Evolutionary conservation across 2,329 filamentous ascomycete species (phyloP).

Genomic region (Periconia sp.): DNA sequence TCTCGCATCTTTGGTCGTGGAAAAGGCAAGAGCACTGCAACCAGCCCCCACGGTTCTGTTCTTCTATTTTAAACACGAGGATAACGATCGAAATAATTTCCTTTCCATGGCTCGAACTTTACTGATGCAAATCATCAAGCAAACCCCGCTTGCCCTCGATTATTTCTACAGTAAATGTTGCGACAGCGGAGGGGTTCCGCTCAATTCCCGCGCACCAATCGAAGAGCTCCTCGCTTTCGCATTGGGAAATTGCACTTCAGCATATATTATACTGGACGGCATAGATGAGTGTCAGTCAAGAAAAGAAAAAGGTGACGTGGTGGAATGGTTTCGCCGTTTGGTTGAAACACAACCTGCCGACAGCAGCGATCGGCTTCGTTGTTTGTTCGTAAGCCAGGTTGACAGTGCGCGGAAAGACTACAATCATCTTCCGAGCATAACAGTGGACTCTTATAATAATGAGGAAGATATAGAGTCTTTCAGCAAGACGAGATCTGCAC

Average conservation of each 20-base stretch:
- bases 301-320: conserved; percentile 29
- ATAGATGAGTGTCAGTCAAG: conserved; percentile 45
- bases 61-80: conserved; percentile 47
- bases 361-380: conserved; percentile 21
- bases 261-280: conserved; percentile 50
- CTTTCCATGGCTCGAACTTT: conserved; percentile 36
- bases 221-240: conserved; percentile 36
- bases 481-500: conserved; percentile 1
- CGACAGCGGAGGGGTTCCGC: conserved; percentile 24
- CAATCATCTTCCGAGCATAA: conserved; percentile 8
- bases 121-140: conserved; percentile 34
- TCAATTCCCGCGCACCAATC: conserved; percentile 24
- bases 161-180: conserved; percentile 33
- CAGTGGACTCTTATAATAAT: conserved; percentile 15
- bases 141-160: conserved; percentile 26
- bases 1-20: conserved; percentile 44
- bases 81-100: conserved; percentile 27
- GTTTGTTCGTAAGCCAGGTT: conserved; percentile 16
- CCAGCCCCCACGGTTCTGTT: conserved; percentile 22
- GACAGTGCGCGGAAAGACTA: conserved; percentile 18
- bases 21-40: conserved; percentile 31
- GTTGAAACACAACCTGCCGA: conserved; percentile 14
- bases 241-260: conserved; percentile 23
- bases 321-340: conserved; percentile 29
- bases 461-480: conserved; percentile 30